Base-by-base conservation (phyloP, 257 asterid genomes). In the Solanum chmielewskii region DNA sequence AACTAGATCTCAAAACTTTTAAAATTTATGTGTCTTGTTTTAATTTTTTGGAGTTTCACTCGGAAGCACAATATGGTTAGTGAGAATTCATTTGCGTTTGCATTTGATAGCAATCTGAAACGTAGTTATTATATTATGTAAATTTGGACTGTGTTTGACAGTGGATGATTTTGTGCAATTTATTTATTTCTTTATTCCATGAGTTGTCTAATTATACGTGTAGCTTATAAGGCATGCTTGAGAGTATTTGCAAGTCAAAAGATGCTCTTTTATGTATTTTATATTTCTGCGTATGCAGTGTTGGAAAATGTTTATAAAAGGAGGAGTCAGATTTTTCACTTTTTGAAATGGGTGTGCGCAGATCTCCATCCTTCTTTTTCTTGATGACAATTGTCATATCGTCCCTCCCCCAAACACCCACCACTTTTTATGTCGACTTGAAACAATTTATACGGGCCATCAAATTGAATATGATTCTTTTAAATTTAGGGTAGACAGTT, bases 171-270 rank as follows among this genome's bases (percentile, higher is more conserved):
- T 41, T 33, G 35, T 77, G 83, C 60, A 35, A 20, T 35, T 20
- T 37, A 9, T 35, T 20, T 37, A 12, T 12, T 42, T 49, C 12
- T 81, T 81, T 80, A 75, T 80, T 80, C 41, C 20, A 7, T 80
- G 20, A 29, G 45, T 18, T 49, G 44, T 52, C 29, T 31, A 18
- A 47, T 18, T 18, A 11, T 81, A 18, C 70, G 41, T 49, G 85
- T 49, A 47, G 31, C 45, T 37, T 35, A 5, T 1, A 35, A 5
- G 39, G 39, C 37, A 35, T 35, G 39, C 7, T 81, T 12, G 16
- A 87, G 87, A 87, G 88, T 86, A 89, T 88, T 86, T 66, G 70
- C 74, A 77, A 82, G 93, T 81, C 88, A 81, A 81, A 49, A 81
- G 85, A 49, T 18, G 85, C 85, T 49, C 45, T 81, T 81, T 37